Conservation (phyloP, 2,329 filamentous ascomycete genomes). For the Aureobasidium sp. region DNA sequence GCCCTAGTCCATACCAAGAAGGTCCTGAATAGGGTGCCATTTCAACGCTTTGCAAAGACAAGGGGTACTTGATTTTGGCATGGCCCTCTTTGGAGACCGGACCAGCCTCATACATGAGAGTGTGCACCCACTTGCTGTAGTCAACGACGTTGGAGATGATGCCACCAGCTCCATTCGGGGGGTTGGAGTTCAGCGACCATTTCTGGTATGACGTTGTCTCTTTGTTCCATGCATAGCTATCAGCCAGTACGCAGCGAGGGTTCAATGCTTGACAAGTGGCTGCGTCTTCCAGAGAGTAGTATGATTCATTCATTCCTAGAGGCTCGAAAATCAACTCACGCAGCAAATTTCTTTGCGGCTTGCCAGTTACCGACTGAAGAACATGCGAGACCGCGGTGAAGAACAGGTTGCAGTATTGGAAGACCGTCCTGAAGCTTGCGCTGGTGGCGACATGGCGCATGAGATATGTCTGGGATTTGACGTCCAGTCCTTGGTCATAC, state of each 20-base stretch:
- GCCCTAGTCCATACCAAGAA: constrained; percentile 35
- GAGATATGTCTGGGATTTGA: constrained; percentile 31
- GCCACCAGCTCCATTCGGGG: constrained; percentile 19
- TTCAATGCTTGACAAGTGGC: constrained; percentile 15
- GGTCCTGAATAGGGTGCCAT: constrained; percentile 23
- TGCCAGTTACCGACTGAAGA: constrained; percentile 35
- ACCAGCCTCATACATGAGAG: constrained; percentile 33
- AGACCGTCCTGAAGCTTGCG: constrained; percentile 31
- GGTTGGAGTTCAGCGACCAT: constrained; percentile 15
- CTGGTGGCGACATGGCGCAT: constrained; percentile 36
- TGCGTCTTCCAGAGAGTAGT: constrained; percentile 29
- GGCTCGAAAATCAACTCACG: constrained; percentile 30
- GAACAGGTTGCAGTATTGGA: constrained; percentile 47
- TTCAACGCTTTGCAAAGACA: not conserved
- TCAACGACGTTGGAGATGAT: constrained; percentile 40
- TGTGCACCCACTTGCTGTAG: constrained; percentile 44
- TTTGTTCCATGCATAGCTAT: constrained; percentile 21
- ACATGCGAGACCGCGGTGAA: constrained; percentile 40
- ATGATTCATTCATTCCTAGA: constrained; percentile 34
- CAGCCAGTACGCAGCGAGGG: constrained; percentile 15
- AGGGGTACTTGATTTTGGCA: constrained; percentile 3
- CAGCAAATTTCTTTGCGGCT: constrained; percentile 27
- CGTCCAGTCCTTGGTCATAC: constrained; percentile 19
- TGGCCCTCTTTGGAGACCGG: constrained; percentile 13
- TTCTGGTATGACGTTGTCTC: constrained; percentile 5